Percentiles rank a stretch among this genome's conserved stretches.
phyloP scores from a whole-genome alignment of 2,329 filamentous ascomycete genomes.

The Stagonosporopsis cucurbitacearum region DNA sequence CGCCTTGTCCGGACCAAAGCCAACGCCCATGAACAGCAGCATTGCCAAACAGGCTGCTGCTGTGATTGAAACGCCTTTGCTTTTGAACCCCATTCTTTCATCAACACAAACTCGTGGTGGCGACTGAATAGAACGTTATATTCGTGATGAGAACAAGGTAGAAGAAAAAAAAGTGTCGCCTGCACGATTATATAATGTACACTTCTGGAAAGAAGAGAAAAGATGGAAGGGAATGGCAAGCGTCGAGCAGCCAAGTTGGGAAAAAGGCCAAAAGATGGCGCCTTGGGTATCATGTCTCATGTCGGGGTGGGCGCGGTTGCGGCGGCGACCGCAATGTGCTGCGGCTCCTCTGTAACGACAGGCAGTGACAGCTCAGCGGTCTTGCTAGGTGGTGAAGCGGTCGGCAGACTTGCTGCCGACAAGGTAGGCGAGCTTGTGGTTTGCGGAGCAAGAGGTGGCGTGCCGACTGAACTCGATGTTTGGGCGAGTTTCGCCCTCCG shows the following conservation, averaged over 20 bases:
- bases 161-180: conserved; percentile 13
- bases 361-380: conserved; percentile 34
- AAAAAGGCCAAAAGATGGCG: conserved; percentile 27
- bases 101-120: conserved; percentile 15
- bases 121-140: conserved; percentile 15
- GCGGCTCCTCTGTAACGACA: conserved; percentile 37
- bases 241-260: conserved; percentile 24
- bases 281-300: conserved; percentile 34
- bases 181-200: conserved; percentile 46
- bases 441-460: conserved; percentile 33
- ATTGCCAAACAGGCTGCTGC: conserved; percentile 8
- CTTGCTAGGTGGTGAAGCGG: conserved; percentile 38
- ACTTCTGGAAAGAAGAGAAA: conserved; percentile 25
- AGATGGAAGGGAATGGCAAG: conserved; percentile 27
- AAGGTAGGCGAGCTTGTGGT: conserved; percentile 43
- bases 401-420: conserved; percentile 40
- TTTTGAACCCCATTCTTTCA: conserved; percentile 16
- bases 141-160: conserved; percentile 16
- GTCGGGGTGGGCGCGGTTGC: conserved; percentile 22
- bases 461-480: conserved; percentile 31
- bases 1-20: conserved; percentile 12
- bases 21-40: conserved; percentile 12
- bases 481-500: conserved; percentile 50
- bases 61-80: conserved; percentile 15
- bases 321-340: conserved; percentile 17